These are phyloP conservation scores for Verruconis gallopava DNA, from an alignment of 2,329 filamentous ascomycete species.

Conservation along the genomic window DNA sequence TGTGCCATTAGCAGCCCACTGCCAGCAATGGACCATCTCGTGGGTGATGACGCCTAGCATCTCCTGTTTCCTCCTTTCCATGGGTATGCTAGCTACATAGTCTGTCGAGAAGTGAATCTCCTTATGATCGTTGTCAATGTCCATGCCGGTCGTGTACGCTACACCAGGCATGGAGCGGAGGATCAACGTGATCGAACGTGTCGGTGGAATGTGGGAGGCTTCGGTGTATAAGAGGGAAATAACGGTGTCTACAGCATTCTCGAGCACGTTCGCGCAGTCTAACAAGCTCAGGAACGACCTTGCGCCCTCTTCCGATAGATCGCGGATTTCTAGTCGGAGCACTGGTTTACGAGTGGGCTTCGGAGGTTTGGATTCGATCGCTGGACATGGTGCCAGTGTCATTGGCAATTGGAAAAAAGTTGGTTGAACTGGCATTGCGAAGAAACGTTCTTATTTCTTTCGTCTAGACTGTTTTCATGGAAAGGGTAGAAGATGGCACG, in stretches of 20 bases:
- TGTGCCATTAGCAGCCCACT: constrained; percentile 52
- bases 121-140: constrained; percentile 76
- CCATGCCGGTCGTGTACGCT: constrained; percentile 72
- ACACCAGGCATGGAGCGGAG: constrained; percentile 70
- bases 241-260: constrained; percentile 52
- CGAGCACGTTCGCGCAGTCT: constrained; percentile 48
- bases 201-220: constrained; percentile 38
- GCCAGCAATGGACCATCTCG: constrained; percentile 91
- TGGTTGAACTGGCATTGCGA: not conserved
- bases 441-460: too few species aligned
- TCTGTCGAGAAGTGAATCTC: constrained; percentile 77
- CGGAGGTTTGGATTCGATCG: not conserved
- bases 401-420: constrained; percentile 4
- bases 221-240: constrained; percentile 55
- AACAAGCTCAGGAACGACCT: constrained; percentile 54
- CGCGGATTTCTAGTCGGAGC: constrained; percentile 34
- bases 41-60: constrained; percentile 76
- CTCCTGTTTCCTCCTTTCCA: constrained; percentile 38
- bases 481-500: too few species aligned
- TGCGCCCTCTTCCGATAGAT: constrained; percentile 44
- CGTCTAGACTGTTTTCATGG: too few species aligned
- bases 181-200: constrained; percentile 74
- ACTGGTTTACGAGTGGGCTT: constrained; percentile 27
- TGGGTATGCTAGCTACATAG: constrained; percentile 39
- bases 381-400: not conserved